Base-by-base conservation (phyloP, 2,329 filamentous ascomycete genomes). In the Magnaporthiopsis poae region DNA sequence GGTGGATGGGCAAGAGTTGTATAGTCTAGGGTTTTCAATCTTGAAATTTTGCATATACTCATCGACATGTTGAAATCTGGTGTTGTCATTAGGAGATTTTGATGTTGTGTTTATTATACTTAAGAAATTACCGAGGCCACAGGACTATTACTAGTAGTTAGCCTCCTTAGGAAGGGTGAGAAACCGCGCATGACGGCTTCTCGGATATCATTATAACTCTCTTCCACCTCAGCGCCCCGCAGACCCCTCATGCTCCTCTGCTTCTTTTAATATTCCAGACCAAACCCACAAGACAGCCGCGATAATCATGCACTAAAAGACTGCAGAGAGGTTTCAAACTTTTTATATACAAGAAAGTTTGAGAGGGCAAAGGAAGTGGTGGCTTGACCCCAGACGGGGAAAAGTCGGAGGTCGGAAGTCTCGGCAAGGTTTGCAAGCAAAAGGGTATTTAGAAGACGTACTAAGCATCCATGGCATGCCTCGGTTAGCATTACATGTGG, bases 301-400 rank as follows among this genome's bases (percentile, higher is more conserved):
- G 9, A 56, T 21, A 5, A 56, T n/a, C n/a, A 56, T 56, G 21
- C 9, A 56, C 46, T 56, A 29, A 64, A 67, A 59, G 18, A 65
- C 39, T 64, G 62, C 27, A 65, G 61, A 61, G 39, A 29, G 31
- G 3, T 31, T 65, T 62, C 46, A 56, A 56, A 56, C 59, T 59
- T 68, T 65, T 60, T 15, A 68, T 68, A 59, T 64, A 68, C 64
- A 68, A 66, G 64, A 68, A 66, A 56, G 46, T 56, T 56, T 56
- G 46, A 56, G n/a, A 11, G 46, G 18, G 39, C 7, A 56, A 11
- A 56, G 5, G 46, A 56, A 56, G 46, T n/a, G 46, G 21, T 25
- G 46, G 46, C 7, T 25, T 56, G 46, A 25, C 46, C 46, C 46
- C 46, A n/a, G n/a, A 21, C 21, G n/a, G 46, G 21, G 46, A 12